These are phyloP conservation scores for Bremia lactucae DNA, from an alignment of 352 stramenopile genomes.

Conservation along the genomic window DNA sequence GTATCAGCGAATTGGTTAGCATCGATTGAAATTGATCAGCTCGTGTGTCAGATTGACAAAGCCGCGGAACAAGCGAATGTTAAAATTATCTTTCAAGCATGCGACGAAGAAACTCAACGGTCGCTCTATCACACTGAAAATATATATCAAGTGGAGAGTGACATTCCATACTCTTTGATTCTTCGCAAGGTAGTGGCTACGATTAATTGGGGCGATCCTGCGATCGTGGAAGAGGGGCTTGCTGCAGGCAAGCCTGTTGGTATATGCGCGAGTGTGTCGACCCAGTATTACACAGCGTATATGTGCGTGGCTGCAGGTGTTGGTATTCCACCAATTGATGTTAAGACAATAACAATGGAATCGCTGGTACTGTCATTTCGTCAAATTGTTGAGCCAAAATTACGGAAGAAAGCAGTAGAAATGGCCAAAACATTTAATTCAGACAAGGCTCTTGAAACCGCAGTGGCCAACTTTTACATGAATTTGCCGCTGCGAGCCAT, in stretches of 20 bases:
- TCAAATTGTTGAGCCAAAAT: conserved; percentile 29
- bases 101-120: conserved; percentile 6
- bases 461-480: conserved; percentile 53
- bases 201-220: conserved; percentile 60
- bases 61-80: conserved; percentile 23
- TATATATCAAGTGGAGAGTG: conserved; percentile 24
- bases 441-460: conserved; percentile 55
- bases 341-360: conserved; percentile 47
- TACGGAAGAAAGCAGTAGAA: conserved; percentile 26
- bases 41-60: conserved; percentile 24
- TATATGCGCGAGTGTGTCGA: conserved; percentile 81
- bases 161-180: conserved; percentile 69
- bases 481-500: conserved; percentile 28
- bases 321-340: conserved; percentile 53
- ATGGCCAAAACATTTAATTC: conserved; percentile 37
- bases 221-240: conserved; percentile 75
- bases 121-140: conserved; percentile 20
- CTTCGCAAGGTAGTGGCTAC: conserved; percentile 69
- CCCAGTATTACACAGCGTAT: conserved; percentile 82
- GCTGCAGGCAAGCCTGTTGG: conserved; percentile 77
- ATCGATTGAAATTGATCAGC: conserved; percentile 14
- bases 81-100: conserved; percentile 49
- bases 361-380: conserved; percentile 55
- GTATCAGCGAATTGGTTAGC: conserved; percentile 25
- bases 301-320: conserved; percentile 61